These are phyloP conservation scores for Bassia scoparia DNA, from an alignment of 148 eudicot species.

Conservation along the genomic window DNA sequence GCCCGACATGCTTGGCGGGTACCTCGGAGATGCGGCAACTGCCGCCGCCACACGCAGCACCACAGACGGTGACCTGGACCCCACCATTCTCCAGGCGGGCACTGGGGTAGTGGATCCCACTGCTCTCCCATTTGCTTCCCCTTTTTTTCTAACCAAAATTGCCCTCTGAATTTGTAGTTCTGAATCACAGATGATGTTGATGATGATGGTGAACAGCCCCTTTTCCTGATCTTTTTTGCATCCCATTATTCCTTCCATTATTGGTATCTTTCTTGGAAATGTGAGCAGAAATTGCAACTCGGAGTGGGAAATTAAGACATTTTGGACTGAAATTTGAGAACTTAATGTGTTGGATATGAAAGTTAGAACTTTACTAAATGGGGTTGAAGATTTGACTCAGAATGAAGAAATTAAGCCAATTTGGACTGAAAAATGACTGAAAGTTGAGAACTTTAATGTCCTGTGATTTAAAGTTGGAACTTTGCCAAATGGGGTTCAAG, in stretches of 20 bases:
- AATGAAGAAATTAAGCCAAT: not conserved
- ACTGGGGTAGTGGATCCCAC: slow-evolving; percentile 67
- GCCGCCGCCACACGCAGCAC: slow-evolving; percentile 31
- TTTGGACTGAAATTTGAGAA: too few relatives aligned
- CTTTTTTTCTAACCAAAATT: slow-evolving; percentile 54
- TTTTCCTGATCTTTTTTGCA: slow-evolving; percentile 65
- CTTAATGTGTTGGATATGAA: too few relatives aligned
- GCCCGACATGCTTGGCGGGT: slow-evolving; percentile 36
- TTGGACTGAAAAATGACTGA: not conserved
- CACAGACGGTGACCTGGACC: slow-evolving; percentile 40
- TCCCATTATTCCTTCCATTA: slow-evolving; percentile 38
- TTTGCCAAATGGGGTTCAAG: not conserved
- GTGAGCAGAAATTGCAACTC: not conserved
- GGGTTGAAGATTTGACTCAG: too few relatives aligned
- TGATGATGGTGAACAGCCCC: slow-evolving; percentile 82
- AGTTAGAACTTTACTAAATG: too few relatives aligned
- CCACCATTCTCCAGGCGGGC: slow-evolving; percentile 66
- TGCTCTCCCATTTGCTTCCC: slow-evolving; percentile 27
- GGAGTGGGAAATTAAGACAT: too few relatives aligned
- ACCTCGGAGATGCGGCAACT: slow-evolving; percentile 46
- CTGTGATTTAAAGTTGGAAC: not conserved
- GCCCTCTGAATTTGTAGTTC: slow-evolving; percentile 72
- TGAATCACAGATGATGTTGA: slow-evolving; percentile 70
- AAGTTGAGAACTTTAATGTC: not conserved
- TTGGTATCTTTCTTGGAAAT: not conserved